Evolutionary conservation across 106 monocot species (phyloP), one percentile per base, ranked within the genome.

Genomic region (Xerophyta viscosa): DNA sequence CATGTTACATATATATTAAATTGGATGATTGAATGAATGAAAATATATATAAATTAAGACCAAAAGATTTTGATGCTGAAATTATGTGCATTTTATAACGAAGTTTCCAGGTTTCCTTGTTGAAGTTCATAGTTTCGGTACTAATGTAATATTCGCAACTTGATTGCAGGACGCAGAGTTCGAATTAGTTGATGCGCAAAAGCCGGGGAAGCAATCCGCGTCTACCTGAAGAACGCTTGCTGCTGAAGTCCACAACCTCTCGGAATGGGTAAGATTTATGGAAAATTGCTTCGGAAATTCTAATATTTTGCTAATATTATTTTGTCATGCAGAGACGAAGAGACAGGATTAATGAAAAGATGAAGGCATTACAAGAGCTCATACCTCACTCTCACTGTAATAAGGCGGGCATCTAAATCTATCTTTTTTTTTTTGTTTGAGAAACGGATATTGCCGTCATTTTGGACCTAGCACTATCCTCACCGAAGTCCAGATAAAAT

Each of bases 321-420:
- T 14, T 59, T 8, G 18, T 27, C 18, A 61, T 69, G 27, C 19
- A 93, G 92, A 83, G 80, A 67, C 73, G 92, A 81, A 93, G 92
- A 52, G 87, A 93, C 20, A 74, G 87, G 43, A 93, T 93, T 47
- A 93, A 93, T 29, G 87, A 93, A 62, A 93, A 87, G 60, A 93
- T 93, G 92, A 87, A 56, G 51, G 92, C 92, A 66, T 64, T 93
- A 56, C 92, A 93, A 66, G 92, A 87, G 48, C 80, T 93, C 54
- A 93, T 93, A 54, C 92, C 92, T 64, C 80, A n/a, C n/a, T n/a
- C n/a, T n/a, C n/a, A 87, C 63, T 87, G 87, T 61, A 80, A 87
- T 72, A 92, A 92, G 76, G 92, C 87, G 60, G 4, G 18, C 6
- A 39, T 15, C 15, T 2, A 6, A 12, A 15, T 39, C 39, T 39